phyloP scores from a whole-genome alignment of 768 basidiomycete genomes.

The Boletus rex-veris region DNA sequence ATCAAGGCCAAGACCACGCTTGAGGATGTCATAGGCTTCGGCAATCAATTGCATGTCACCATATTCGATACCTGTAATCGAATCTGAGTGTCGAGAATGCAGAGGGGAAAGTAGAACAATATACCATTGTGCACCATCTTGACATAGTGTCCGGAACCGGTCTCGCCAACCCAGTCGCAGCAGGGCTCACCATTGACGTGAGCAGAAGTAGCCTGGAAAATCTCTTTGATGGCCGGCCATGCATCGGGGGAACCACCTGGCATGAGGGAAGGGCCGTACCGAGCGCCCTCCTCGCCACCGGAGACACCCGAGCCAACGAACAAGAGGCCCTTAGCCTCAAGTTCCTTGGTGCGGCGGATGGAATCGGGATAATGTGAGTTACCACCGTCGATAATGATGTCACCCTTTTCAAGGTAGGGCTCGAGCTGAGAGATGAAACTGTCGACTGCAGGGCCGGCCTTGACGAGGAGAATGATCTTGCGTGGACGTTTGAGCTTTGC shows the following conservation, averaged over 20 bases:
- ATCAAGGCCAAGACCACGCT: constrained; percentile 83
- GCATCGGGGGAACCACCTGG: constrained; percentile 93
- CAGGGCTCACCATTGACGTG: constrained; percentile 94
- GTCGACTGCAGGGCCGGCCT: constrained; percentile 96
- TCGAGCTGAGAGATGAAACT: constrained; percentile 88
- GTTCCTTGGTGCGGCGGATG: constrained; percentile 88
- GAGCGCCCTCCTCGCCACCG: constrained; percentile 98
- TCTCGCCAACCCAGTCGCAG: constrained; percentile 99
- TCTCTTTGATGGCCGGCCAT: constrained; percentile 96
- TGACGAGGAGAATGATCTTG: constrained; percentile 98
- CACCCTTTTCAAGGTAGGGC: constrained; percentile 89
- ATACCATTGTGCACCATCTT: constrained; percentile 99
- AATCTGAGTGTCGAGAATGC: constrained; percentile 2
- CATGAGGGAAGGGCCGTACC: constrained; percentile 97
- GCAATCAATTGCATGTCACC: constrained; percentile 99
- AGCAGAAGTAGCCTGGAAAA: constrained; percentile 98
- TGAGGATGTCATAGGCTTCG: constrained; percentile 98
- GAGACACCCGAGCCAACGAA: constrained; percentile 99
- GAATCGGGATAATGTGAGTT: constrained; percentile 99
- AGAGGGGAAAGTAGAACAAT: constrained; percentile 10
- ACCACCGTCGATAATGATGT: constrained; percentile 99
- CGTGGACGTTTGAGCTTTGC: constrained; percentile 92
- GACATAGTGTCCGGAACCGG: constrained; percentile 95
- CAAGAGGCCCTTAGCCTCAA: constrained; percentile 91
- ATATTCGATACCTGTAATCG: constrained; percentile 86